Evolutionary conservation across 2,329 filamentous ascomycete species (phyloP).

Genomic region (Dothideomycetes sp.): DNA sequence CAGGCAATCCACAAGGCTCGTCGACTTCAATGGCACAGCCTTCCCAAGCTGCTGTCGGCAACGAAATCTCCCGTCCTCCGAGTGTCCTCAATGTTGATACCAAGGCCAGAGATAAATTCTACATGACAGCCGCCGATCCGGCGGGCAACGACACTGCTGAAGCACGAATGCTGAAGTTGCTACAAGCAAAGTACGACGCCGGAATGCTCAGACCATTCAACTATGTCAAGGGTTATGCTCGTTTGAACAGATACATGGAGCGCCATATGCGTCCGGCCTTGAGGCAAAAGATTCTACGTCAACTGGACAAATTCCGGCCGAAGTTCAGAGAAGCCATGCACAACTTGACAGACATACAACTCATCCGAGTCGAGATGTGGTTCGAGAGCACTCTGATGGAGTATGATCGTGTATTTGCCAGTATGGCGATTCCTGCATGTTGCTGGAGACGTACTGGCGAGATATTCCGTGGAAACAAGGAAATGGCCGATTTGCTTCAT

Average conservation of each 20-base stretch:
- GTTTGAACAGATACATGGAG: slow-evolving; percentile 85
- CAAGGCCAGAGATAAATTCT: slow-evolving; percentile 74
- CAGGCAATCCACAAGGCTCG: slow-evolving; percentile 1
- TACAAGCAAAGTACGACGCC: slow-evolving; percentile 93
- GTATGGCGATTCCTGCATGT: slow-evolving; percentile 96
- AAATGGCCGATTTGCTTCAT: slow-evolving; percentile 94
- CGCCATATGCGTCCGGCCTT: slow-evolving; percentile 71
- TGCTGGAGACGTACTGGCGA: slow-evolving; percentile 95
- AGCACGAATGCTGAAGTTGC: slow-evolving; percentile 87
- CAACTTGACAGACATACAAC: slow-evolving; percentile 81
- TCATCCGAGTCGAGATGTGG: slow-evolving; percentile 97
- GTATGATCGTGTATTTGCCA: slow-evolving; percentile 95
- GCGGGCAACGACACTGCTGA: slow-evolving; percentile 79
- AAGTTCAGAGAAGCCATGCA: slow-evolving; percentile 96
- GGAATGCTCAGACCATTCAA: slow-evolving; percentile 94
- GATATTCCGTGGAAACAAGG: slow-evolving; percentile 94
- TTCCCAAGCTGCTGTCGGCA: slow-evolving; percentile 38
- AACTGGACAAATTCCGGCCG: slow-evolving; percentile 85
- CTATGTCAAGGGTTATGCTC: slow-evolving; percentile 91
- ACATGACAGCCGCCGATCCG: slow-evolving; percentile 92
- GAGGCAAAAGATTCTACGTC: slow-evolving; percentile 83
- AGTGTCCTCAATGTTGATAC: slow-evolving; percentile 55
- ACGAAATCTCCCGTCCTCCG: slow-evolving; percentile 51
- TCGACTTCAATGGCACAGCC: slow-evolving; percentile 19
- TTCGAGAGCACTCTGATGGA: slow-evolving; percentile 95